These are phyloP conservation scores for Arabidopsis arenosa DNA, from an alignment of 345 rosid species.

Conservation along the genomic window DNA sequence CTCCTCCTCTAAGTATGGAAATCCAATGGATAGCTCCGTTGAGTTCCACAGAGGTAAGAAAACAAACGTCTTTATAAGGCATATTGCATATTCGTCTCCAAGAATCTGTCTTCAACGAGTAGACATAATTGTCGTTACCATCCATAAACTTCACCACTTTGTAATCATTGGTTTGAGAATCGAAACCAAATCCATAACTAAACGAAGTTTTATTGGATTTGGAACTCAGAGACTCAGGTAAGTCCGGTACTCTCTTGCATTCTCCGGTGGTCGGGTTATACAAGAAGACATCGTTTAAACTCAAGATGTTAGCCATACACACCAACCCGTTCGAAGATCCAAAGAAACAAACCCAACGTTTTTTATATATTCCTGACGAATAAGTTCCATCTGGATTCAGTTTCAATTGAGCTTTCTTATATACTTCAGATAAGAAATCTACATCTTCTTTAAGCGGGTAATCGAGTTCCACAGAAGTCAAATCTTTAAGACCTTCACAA, in stretches of 20 bases:
- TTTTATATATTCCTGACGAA: not conserved
- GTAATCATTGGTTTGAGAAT: constrained; percentile 41
- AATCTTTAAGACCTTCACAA: not conserved
- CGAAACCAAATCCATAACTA: constrained; percentile 44
- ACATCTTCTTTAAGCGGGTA: not conserved
- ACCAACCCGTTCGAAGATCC: constrained; percentile 49
- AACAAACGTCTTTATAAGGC: not conserved
- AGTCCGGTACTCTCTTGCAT: constrained; percentile 33
- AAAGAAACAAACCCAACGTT: not conserved
- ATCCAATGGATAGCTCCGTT: constrained; percentile 40
- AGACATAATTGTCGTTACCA: constrained; percentile 3
- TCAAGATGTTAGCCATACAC: constrained; percentile 12
- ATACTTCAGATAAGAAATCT: too few relatives aligned
- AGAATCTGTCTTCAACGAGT: constrained; percentile 37
- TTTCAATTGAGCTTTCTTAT: too few relatives aligned
- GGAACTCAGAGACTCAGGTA: too few relatives aligned
- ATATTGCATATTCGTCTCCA: constrained; percentile 27
- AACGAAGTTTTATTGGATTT: not conserved
- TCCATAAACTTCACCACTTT: constrained; percentile 14
- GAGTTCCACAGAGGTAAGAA: constrained; percentile 27
- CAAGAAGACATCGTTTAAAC: constrained; percentile 17
- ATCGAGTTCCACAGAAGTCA: constrained; percentile 12
- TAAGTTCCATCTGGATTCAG: too few relatives aligned
- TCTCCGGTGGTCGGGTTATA: constrained; percentile 47
- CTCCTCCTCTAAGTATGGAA: not conserved